Base-by-base conservation (phyloP, 495 filamentous ascomycete genomes). In the Aspergillus leporis region DNA sequence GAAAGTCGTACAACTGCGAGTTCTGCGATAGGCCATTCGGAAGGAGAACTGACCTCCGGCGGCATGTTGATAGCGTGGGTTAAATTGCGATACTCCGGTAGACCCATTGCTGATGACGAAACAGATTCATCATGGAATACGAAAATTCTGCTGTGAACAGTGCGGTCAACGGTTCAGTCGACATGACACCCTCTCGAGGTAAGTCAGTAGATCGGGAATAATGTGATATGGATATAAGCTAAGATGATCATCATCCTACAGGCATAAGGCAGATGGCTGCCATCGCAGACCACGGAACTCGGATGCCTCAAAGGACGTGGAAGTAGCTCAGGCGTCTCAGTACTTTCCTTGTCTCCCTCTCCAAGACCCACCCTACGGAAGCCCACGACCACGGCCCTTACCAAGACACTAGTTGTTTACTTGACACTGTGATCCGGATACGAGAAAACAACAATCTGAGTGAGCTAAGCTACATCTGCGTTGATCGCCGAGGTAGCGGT, bases 151-250 rank as follows among this genome's bases (percentile, higher is more conserved):
- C 56, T 96, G 91, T 67, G 80, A 84, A 36, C 82, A 86, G 53
- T 96, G 91, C 70, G 78, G 81, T n/a, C 80, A 83, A 51, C 77
- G 79, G 43, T 96, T 94, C 79, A 89, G 89, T 38, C 80, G 91
- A 46, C 90, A 91, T 68, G 91, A 96, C 69, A 95, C 91, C 8
- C 78, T 96, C 38, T 76, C 88, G 73, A 88, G 90, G 90, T 90
- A 69, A 71, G 81, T 64, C 19, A 45, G 25, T n/a, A 22, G 0
- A 14, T 32, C 41, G 16, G 1, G 22, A 28, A 14, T 6, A 13
- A 32, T 30, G 13, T 10, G 5, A n/a, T 16, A n/a, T 23, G 4
- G 10, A 41, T 22, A 5, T 46, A 34, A 30, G 31, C 59, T 65
- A 14, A 65, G 36, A 40, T 22, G n/a, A 6, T 48, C 2, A n/a